These are phyloP conservation scores for Penicillium malachiteum DNA, from an alignment of 495 filamentous ascomycete genomes.

Conservation along the genomic window DNA sequence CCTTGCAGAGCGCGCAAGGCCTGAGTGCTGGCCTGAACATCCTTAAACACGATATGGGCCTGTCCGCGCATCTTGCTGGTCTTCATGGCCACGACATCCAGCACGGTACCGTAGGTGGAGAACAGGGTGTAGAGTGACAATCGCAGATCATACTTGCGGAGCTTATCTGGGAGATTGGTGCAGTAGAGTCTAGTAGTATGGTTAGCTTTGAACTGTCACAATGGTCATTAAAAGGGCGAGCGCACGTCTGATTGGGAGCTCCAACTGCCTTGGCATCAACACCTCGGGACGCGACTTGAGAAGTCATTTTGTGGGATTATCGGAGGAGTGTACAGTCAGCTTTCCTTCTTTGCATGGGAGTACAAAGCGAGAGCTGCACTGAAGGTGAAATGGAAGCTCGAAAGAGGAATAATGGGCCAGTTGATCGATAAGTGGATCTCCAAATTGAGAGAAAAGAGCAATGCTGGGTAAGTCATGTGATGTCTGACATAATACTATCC, in stretches of 20 bases:
- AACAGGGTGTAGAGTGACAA: constrained; percentile 89
- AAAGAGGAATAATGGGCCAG: constrained; percentile 1
- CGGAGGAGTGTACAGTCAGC: neutral
- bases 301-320: constrained; percentile 32
- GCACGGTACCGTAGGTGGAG: constrained; percentile 85
- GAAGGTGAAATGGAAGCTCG: constrained; percentile 11
- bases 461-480: constrained; percentile 23
- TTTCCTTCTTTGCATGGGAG: neutral
- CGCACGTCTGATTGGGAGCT: constrained; percentile 73
- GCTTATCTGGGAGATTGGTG: constrained; percentile 79
- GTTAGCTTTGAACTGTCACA: constrained; percentile 24
- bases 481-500: constrained; percentile 18
- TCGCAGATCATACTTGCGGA: constrained; percentile 80
- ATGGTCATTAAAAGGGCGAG: constrained; percentile 14
- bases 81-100: constrained; percentile 90
- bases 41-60: constrained; percentile 87
- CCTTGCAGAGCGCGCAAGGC: constrained; percentile 86
- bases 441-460: constrained; percentile 11
- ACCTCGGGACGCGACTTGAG: constrained; percentile 38
- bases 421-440: constrained; percentile 7
- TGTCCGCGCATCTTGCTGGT: constrained; percentile 91
- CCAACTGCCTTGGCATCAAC: constrained; percentile 37
- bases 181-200: constrained; percentile 69
- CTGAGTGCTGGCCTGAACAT: constrained; percentile 81
- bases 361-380: neutral